These are phyloP conservation scores for Boletus sp. DNA, from an alignment of 768 basidiomycete genomes.

Conservation along the genomic window DNA sequence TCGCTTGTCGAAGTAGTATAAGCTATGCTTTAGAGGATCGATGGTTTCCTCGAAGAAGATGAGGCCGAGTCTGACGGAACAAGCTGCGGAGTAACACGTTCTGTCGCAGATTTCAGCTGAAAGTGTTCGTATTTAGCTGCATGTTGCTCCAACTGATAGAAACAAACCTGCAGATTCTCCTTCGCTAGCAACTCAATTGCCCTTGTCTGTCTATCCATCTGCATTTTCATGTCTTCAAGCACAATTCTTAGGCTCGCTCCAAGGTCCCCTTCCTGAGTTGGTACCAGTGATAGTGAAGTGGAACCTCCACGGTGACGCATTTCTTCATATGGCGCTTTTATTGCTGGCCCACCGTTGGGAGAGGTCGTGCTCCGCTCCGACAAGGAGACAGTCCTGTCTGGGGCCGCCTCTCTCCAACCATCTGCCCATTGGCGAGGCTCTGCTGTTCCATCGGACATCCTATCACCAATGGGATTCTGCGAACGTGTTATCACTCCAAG, in stretches of 20 bases:
- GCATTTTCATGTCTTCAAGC: slow-evolving; percentile 45
- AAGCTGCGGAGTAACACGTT: slow-evolving; percentile 12
- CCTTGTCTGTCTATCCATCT: slow-evolving; percentile 48
- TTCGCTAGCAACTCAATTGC: slow-evolving; percentile 42
- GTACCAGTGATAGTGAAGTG: slow-evolving; percentile 12
- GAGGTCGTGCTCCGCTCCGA: slow-evolving; percentile 13
- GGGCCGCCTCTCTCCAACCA: slow-evolving; percentile 7
- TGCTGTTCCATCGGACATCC: slow-evolving; percentile 3
- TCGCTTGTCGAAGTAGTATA: neutral
- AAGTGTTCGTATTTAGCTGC: slow-evolving; percentile 4
- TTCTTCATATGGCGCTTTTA: slow-evolving; percentile 12
- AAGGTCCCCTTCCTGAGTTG: slow-evolving; percentile 18
- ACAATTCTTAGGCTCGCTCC: slow-evolving; percentile 32
- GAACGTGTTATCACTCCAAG: slow-evolving; percentile 21
- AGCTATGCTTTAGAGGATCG: slow-evolving; percentile 1
- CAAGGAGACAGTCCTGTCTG: slow-evolving; percentile 11
- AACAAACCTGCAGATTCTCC: slow-evolving; percentile 47
- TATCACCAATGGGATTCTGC: slow-evolving; percentile 13
- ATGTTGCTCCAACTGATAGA: neutral
- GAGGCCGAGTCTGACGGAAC: slow-evolving; percentile 10
- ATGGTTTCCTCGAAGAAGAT: slow-evolving; percentile 18
- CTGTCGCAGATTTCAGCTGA: slow-evolving; percentile 19
- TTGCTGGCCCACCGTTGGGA: slow-evolving; percentile 5
- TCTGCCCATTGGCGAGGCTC: slow-evolving; percentile 12
- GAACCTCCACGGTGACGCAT: slow-evolving; percentile 10